A percentile compares a stretch with the other conserved stretches of the same genome.
Evolutionary conservation across 495 filamentous ascomycete genomes (phyloP).

Genomic region (Lophium mytilinum): DNA sequence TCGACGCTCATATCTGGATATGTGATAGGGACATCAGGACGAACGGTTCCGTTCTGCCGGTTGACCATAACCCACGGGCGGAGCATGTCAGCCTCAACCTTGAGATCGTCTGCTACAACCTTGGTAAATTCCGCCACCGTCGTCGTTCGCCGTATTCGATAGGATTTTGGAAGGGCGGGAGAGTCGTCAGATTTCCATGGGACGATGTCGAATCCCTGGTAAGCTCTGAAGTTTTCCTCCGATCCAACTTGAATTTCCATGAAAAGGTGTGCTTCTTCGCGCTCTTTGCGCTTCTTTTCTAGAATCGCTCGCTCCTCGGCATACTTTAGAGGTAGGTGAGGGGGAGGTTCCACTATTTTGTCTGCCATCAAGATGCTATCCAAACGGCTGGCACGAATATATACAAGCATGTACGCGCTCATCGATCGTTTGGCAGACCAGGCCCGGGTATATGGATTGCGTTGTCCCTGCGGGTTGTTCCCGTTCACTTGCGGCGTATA

Average conservation of each 20-base stretch:
- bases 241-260: constrained; percentile 73
- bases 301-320: constrained; percentile 70
- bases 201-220: constrained; percentile 80
- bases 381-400: constrained; percentile 76
- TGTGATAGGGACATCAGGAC: constrained; percentile 77
- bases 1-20: constrained; percentile 75
- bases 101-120: constrained; percentile 59
- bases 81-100: constrained; percentile 52
- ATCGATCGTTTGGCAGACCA: constrained; percentile 64
- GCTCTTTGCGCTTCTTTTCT: constrained; percentile 71
- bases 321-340: constrained; percentile 72
- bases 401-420: constrained; percentile 97
- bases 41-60: constrained; percentile 91
- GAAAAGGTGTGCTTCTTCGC: constrained; percentile 89
- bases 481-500: constrained; percentile 58
- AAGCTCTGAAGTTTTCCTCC: constrained; percentile 66
- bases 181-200: constrained; percentile 54
- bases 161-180: constrained; percentile 49
- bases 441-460: constrained; percentile 59
- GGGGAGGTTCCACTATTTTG: constrained; percentile 64
- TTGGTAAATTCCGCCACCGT: constrained; percentile 66
- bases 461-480: constrained; percentile 38
- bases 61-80: constrained; percentile 97
- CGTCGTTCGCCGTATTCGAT: constrained; percentile 62
- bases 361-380: constrained; percentile 74